Conservation (phyloP, 495 filamentous ascomycete genomes). For the Massariosphaeria phaeospora region DNA sequence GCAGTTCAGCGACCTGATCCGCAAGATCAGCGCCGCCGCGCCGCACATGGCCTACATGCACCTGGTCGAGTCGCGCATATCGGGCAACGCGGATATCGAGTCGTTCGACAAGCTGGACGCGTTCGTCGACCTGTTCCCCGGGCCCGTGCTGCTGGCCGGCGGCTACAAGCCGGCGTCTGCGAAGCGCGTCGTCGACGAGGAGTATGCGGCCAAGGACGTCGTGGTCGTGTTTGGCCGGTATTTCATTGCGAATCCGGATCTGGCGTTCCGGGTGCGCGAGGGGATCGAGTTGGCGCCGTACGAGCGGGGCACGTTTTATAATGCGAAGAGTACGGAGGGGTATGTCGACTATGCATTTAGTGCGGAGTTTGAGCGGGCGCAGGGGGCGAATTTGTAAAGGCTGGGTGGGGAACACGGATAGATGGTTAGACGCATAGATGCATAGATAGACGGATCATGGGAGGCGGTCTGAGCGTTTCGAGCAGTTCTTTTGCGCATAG, state of each 20-base stretch:
- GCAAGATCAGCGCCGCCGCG: slow-evolving; percentile 47
- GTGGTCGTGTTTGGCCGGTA: slow-evolving; percentile 54
- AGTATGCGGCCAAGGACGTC: slow-evolving; percentile 51
- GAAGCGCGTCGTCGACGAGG: slow-evolving; percentile 48
- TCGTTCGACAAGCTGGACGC: slow-evolving; percentile 50
- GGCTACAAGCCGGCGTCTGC: slow-evolving; percentile 50
- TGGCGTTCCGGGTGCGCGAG: slow-evolving; percentile 58
- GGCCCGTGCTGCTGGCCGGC: slow-evolving; percentile 60
- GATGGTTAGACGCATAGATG: no score
- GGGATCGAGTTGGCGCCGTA: slow-evolving; percentile 54
- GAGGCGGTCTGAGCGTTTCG: no score
- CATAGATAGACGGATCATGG: no score
- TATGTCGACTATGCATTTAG: slow-evolving; percentile 65
- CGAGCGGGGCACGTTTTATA: slow-evolving; percentile 58
- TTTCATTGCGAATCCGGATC: slow-evolving; percentile 68
- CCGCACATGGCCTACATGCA: slow-evolving; percentile 64
- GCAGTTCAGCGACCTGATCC: slow-evolving; percentile 58
- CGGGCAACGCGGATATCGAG: slow-evolving; percentile 46
- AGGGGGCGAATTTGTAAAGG: no score
- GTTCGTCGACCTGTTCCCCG: slow-evolving; percentile 47
- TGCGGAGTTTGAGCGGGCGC: slow-evolving; percentile 42
- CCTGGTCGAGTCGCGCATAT: slow-evolving; percentile 52
- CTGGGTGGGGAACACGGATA: no score
- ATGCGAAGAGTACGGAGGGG: slow-evolving; percentile 46
- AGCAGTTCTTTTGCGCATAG: no score